Base-by-base conservation (phyloP, 768 basidiomycete genomes). In the Termitomyces sp. region DNA sequence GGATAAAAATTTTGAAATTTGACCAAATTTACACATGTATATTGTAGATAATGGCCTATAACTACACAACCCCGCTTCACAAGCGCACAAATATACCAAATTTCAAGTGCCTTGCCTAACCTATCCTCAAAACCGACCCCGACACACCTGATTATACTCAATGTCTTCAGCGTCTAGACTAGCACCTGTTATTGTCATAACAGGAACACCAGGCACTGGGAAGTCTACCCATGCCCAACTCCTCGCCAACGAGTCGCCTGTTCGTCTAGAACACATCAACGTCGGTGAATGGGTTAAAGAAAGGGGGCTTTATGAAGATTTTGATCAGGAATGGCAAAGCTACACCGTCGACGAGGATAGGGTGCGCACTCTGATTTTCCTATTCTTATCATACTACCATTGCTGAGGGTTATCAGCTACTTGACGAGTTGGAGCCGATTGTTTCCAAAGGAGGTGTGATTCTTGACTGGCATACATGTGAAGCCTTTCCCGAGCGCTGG, bases 331-430 rank as follows among this genome's bases (percentile, higher is more conserved):
- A 67, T 99, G 97, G 97, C 86, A 95, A 66, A 87, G 84, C 49
- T 97, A 91, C 70, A 88, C 85, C 2, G 90, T 97, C 9, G 93
- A 98, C 66, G 97, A 99, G 70, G 97, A 99, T 76, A 91, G 92
- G 80, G 94, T 94, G 60, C 52, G 82, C 66, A 23, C n/a, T 30
- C 27, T 25, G 21, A 37, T 41, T 17, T 7, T 34, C 49, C 35
- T 39, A 43, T 43, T 39, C 17, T 40, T 41, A 30, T 41, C 7
- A 17, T 41, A 34, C 32, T 11, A 17, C 16, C 19, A 16, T 37
- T 48, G n/a, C 46, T 49, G 44, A 62, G 52, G 40, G 21, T 12
- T 39, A 45, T 52, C 65, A 97, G 94, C 75, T 97, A 27, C 72
- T 98, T 21, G 94, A 98, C 66, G 89, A 93, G 68, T 77, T 98